Evolutionary conservation across 2,329 filamentous ascomycete genomes (phyloP).

Genomic region (Fusarium cicatricum): DNA sequence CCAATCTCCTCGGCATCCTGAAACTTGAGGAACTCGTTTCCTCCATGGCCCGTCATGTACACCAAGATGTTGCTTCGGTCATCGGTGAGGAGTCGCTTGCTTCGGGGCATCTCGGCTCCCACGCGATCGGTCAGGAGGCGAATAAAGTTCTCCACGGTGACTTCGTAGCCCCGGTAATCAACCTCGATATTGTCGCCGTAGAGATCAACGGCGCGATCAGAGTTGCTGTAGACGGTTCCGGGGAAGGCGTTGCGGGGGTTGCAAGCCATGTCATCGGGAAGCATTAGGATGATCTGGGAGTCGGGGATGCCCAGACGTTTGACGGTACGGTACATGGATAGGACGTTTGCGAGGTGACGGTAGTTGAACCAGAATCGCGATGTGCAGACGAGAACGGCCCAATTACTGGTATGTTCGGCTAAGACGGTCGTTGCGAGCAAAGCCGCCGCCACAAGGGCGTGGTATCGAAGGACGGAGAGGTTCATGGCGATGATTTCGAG

Average conservation of each 20-base stretch:
- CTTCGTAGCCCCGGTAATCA: conserved; percentile 97
- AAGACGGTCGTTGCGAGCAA: conserved; percentile 57
- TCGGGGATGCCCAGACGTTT: conserved; percentile 98
- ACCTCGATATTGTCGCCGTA: conserved; percentile 99
- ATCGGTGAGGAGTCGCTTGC: conserved; percentile 92
- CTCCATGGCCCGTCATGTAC: conserved; percentile 99
- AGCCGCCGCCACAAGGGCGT: conserved; percentile 57
- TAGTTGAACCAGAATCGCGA: conserved; percentile 99
- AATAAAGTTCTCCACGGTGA: conserved; percentile 99
- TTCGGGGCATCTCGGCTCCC: conserved; percentile 91
- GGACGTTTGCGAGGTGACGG: conserved; percentile 94
- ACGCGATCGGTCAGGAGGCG: conserved; percentile 92
- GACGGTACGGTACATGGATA: conserved; percentile 96
- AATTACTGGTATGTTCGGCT: conserved; percentile 94
- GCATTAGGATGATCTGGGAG: conserved; percentile 99
- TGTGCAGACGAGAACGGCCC: conserved; percentile 98
- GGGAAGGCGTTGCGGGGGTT: conserved; percentile 98
- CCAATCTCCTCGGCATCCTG: conserved; percentile 98
- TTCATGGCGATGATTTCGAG: conserved; percentile 55
- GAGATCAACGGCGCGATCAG: conserved; percentile 91
- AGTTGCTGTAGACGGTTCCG: conserved; percentile 98
- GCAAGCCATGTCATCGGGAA: conserved; percentile 99
- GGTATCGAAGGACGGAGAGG: conserved; percentile 55
- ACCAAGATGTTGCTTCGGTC: conserved; percentile 96
- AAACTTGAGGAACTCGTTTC: conserved; percentile 98